Evolutionary conservation across 1,284 basidiomycete species (phyloP).

Genomic region (Pseudozyma sp.): DNA sequence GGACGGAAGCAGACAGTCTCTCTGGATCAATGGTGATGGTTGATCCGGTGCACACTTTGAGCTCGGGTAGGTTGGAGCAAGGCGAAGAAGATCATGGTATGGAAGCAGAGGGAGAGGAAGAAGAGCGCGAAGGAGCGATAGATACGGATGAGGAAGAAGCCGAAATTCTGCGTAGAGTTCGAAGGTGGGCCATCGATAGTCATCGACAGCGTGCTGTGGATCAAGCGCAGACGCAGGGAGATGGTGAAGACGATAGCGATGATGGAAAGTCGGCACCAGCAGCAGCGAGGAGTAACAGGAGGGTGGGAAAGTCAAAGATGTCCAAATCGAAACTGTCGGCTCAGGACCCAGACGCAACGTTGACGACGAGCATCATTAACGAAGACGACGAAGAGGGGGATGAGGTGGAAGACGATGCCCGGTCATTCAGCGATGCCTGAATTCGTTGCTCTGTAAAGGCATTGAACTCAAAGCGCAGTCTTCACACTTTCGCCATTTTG

Average conservation of each 20-base stretch:
- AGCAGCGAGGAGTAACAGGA: not conserved
- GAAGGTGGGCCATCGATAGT: conserved; percentile 43
- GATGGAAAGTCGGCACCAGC: not conserved
- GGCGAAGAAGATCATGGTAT: not conserved
- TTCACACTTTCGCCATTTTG: no score
- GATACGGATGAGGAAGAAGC: conserved; percentile 43
- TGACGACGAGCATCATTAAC: conserved; percentile 10
- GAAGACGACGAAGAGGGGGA: conserved; percentile 22
- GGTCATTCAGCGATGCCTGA: not conserved
- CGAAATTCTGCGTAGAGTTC: conserved; percentile 32
- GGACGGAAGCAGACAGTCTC: conserved; percentile 6
- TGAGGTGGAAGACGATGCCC: not conserved
- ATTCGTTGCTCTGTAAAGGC: not conserved
- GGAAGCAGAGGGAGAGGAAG: not conserved
- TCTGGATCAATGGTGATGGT: conserved; percentile 14
- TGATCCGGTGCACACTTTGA: not conserved
- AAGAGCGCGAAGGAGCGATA: conserved; percentile 3
- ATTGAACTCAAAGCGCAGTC: no score
- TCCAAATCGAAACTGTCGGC: not conserved
- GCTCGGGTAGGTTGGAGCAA: not conserved
- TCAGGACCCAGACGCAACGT: conserved; percentile 26
- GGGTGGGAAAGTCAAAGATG: not conserved
- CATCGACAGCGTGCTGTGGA: conserved; percentile 20
- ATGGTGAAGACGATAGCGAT: not conserved
- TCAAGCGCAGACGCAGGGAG: not conserved